Base-by-base conservation (phyloP, 352 stramenopile genomes). In the Sclerospora graminicola region DNA sequence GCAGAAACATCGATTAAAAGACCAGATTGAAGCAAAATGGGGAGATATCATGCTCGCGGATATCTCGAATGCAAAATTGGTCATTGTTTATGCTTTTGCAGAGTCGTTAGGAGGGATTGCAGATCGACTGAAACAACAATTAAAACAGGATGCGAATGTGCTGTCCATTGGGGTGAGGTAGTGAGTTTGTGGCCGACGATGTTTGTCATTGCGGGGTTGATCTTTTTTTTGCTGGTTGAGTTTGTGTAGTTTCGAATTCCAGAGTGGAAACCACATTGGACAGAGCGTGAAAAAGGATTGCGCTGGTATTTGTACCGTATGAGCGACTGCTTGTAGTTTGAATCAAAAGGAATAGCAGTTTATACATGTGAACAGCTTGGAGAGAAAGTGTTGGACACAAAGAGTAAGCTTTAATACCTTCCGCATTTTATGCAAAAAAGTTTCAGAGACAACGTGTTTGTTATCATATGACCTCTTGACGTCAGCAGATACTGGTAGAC, bases 11-110 rank as follows among this genome's bases (percentile, higher is more conserved):
- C 43, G 37, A 0, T 31, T 91, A 4, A 16, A 63, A 11, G 35
- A 62, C 23, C 57, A 49, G 11, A 82, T 93, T 49, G 16, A 45
- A 0, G 56, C 90, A n/a, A 15, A 69, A 3, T 32, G 73, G 8
- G 63, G 53, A 24, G 78, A 89, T 40, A 73, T 93, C 52, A 54
- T 89, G 57, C 24, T 46, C 16, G 45, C 57, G 5, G 53, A 78
- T 33, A 70, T 90, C 33, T 66, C 55, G 8, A 24, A 33, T 13
- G 80, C 76, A 9, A 54, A 57, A 10, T 30, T 93, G 14, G 81
- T 90, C 23, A 84, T 93, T 49, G 73, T 90, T 9, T 93, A 93
- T 47, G 81, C 81, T 8, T 93, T 90, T 33, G 71, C 71, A 13
- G 72, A 88, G 57, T 82, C 78, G n/a, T 48, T 93, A 15, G 38